phyloP scores from a whole-genome alignment of 257 asterid genomes.

The Solanum pinnatisectum region DNA sequence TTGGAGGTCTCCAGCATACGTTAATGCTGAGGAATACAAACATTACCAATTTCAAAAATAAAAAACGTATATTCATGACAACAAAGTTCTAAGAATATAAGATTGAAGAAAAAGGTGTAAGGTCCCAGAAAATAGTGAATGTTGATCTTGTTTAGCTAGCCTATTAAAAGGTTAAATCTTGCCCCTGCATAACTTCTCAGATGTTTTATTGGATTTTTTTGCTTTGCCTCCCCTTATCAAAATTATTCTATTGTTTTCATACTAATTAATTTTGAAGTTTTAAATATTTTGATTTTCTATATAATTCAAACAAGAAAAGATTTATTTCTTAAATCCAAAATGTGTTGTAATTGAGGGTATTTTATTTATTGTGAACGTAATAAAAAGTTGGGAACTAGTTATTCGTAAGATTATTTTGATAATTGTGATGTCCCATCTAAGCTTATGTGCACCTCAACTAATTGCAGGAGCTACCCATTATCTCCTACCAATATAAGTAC shows the following conservation, averaged over 20 bases:
- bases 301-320: background rate
- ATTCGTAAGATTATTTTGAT: background rate
- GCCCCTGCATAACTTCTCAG: background rate
- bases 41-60: background rate
- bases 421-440: background rate
- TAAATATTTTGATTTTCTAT: background rate
- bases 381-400: background rate
- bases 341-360: background rate
- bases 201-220: background rate
- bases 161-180: background rate
- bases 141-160: background rate
- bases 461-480: background rate
- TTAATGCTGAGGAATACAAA: background rate
- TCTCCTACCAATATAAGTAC: background rate
- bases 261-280: background rate
- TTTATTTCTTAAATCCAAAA: background rate
- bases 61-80: background rate
- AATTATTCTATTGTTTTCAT: background rate
- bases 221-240: background rate
- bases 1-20: background rate
- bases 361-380: background rate
- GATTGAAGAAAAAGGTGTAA: background rate
- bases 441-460: background rate
- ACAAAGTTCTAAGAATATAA: background rate
- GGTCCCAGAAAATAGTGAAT: background rate